Evolutionary conservation across 441 rosid genomes (phyloP), one percentile per base, ranked within the genome.

Genomic region (Adansonia grandidieri): DNA sequence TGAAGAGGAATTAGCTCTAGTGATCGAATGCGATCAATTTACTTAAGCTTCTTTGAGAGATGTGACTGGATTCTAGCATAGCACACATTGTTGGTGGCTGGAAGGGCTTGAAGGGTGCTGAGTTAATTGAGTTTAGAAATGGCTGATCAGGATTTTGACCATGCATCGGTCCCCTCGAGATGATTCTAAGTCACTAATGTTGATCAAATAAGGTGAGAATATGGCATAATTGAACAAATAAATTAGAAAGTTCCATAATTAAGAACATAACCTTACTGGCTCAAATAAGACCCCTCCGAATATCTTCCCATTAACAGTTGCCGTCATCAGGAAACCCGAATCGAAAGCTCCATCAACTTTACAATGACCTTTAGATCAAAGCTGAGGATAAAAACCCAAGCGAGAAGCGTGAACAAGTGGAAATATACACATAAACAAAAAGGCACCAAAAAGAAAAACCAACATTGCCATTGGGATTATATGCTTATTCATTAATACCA

Each of bases 261-360:
- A 51, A 17, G 64, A 15, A 9, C 1, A 37, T 19, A 80, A 74
- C 71, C 87, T 86, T 86, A 92, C 97, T 6, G 93, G 93, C 24
- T 91, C 80, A 67, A 92, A 91, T 64, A 92, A 82, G 78, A 92
- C 91, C 47, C 97, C 97, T 80, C 97, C 77, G 68, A 88, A 91
- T 54, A 87, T 84, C 82, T 82, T 91, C 73, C 95, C 97, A 28
- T 89, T 84, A 17, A 91, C 89, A 20, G 75, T 86, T 8, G 95
- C 95, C 6, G 97, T 92, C 79, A 92, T 80, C 19, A 92, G 79
- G 78, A 88, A 84, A 57, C 97, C 97, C 0, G 93, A 87, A 77
- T 92, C 97, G 40, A 92, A 91, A 0, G 89, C 85, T 79, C 91
- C 95, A 44, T 92, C 94, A 6, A 92, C 92, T 79, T 86, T 89